Evolutionary conservation across 2,329 filamentous ascomycete genomes (phyloP).

Genomic region (Xylariaceae sp.): DNA sequence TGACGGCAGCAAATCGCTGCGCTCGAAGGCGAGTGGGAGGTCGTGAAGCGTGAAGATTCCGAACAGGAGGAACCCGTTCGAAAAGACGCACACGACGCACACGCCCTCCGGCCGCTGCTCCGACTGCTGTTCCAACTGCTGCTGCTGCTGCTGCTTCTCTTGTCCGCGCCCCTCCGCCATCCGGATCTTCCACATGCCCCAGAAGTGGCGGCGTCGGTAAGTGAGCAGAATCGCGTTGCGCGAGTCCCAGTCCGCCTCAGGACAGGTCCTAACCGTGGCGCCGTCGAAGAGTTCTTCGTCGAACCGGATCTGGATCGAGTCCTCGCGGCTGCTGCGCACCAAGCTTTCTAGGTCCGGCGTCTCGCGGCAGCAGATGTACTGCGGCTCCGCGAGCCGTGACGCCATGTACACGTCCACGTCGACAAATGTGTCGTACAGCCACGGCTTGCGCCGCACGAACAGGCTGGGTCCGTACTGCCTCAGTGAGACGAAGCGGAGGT

Average conservation of each 20-base stretch:
- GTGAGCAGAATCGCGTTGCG: constrained; percentile 18
- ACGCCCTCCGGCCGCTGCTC: constrained; percentile 10
- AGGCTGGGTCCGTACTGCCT: constrained; percentile 17
- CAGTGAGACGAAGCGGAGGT: constrained; percentile 15
- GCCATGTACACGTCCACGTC: constrained; percentile 16
- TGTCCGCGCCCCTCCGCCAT: constrained; percentile 6
- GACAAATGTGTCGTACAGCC: constrained; percentile 12
- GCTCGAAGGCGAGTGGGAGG: constrained; percentile 8
- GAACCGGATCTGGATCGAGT: constrained; percentile 15
- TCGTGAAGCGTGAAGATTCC: constrained; percentile 14
- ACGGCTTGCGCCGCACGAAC: constrained; percentile 15
- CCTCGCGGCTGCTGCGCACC: constrained; percentile 12
- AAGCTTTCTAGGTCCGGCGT: constrained; percentile 9
- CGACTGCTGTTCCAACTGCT: no score
- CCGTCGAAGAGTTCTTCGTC: constrained; percentile 14
- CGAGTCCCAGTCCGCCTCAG: constrained; percentile 17
- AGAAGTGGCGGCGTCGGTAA: constrained; percentile 16
- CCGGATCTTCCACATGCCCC: constrained; percentile 17
- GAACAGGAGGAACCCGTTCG: constrained; percentile 14
- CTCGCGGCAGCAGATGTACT: constrained; percentile 17
- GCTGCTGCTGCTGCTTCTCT: no score
- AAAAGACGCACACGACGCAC: constrained; percentile 15
- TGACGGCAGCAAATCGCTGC: constrained; percentile 13
- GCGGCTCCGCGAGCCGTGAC: constrained; percentile 10
- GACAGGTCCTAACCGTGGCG: constrained; percentile 10